These are phyloP conservation scores for Rhypophila decipiens DNA, from an alignment of 495 filamentous ascomycete genomes.

Conservation along the genomic window DNA sequence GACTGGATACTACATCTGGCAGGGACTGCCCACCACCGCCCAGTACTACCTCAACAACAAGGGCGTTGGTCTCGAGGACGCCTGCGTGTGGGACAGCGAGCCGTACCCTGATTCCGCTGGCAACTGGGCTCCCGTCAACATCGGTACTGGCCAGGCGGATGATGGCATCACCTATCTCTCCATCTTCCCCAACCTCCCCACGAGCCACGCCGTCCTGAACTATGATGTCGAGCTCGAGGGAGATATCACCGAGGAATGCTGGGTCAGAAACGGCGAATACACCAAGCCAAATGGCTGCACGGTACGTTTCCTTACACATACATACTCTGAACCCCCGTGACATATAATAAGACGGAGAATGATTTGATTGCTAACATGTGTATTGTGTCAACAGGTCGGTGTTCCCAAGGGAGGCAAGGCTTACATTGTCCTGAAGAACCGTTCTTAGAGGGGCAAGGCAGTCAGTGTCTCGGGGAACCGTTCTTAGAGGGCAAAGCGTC, in stretches of 20 bases:
- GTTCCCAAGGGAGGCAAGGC: slow-evolving; percentile 30
- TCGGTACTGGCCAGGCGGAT: slow-evolving; percentile 67
- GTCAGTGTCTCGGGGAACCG: too few relatives aligned
- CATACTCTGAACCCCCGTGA: too few relatives aligned
- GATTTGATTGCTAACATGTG: slow-evolving; percentile 11
- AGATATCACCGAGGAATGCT: slow-evolving; percentile 61
- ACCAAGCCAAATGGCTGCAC: slow-evolving; percentile 59
- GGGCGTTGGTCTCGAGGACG: slow-evolving; percentile 59
- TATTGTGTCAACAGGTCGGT: slow-evolving; percentile 29
- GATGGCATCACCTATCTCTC: slow-evolving; percentile 69
- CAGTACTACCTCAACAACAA: slow-evolving; percentile 96
- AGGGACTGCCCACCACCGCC: slow-evolving; percentile 68
- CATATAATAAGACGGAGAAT: too few relatives aligned
- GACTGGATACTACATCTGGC: slow-evolving; percentile 66
- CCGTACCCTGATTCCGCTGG: slow-evolving; percentile 48
- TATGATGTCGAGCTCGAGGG: slow-evolving; percentile 68
- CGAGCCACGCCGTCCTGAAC: slow-evolving; percentile 57
- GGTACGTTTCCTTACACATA: slow-evolving; percentile 39
- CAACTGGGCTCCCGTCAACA: slow-evolving; percentile 86
- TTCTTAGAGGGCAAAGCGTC: too few relatives aligned
- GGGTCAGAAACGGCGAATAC: slow-evolving; percentile 61
- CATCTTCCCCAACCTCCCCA: slow-evolving; percentile 61
- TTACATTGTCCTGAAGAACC: slow-evolving; percentile 29
- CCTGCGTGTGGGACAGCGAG: slow-evolving; percentile 69
- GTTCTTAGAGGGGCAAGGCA: slow-evolving; percentile 5